Percentiles rank a stretch among this genome's conserved stretches.
These are phyloP conservation scores for Pseudogymnoascus sp. DNA, from an alignment of 2,329 filamentous ascomycete genomes.

Conservation along the genomic window DNA sequence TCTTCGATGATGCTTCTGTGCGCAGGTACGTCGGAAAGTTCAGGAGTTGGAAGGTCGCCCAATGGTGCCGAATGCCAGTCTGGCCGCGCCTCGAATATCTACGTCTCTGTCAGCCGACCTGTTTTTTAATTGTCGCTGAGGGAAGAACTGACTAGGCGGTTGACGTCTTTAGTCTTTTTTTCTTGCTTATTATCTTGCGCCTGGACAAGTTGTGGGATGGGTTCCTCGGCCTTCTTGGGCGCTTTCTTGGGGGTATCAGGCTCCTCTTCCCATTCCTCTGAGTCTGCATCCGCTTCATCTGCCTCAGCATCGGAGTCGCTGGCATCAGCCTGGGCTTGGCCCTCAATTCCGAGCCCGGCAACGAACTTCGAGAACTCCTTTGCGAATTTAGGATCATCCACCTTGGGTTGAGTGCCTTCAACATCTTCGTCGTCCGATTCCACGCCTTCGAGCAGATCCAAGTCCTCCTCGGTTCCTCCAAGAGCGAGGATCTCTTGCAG, in stretches of 20 bases:
- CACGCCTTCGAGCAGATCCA: conserved; percentile 51
- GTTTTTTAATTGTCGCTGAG: conserved; percentile 7
- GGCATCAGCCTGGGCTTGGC: conserved; percentile 33
- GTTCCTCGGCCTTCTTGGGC: conserved; percentile 11
- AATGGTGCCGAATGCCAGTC: conserved; percentile 60
- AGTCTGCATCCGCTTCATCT: conserved; percentile 30
- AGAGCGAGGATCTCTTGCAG: conserved; percentile 58
- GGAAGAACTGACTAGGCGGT: conserved; percentile 27
- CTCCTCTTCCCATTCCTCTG: conserved; percentile 25
- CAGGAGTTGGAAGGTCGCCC: conserved; percentile 40
- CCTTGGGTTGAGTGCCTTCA: conserved; percentile 23
- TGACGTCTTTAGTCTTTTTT: conserved; percentile 20
- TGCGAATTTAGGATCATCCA: conserved; percentile 9
- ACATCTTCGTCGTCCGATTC: conserved; percentile 43
- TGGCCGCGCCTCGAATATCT: conserved; percentile 54
- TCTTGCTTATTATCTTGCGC: neutral
- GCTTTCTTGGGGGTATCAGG: conserved; percentile 23
- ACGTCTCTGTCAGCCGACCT: conserved; percentile 24
- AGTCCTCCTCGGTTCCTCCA: conserved; percentile 57
- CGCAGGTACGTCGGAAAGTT: conserved; percentile 38
- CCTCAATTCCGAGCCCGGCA: conserved; percentile 42
- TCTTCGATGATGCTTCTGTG: conserved; percentile 48
- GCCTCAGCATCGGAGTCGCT: conserved; percentile 33
- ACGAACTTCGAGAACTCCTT: conserved; percentile 48
- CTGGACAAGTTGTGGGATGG: conserved; percentile 6